Base-by-base conservation (phyloP, 495 filamentous ascomycete species). In the Hyphodiscus hymeniophilus region DNA sequence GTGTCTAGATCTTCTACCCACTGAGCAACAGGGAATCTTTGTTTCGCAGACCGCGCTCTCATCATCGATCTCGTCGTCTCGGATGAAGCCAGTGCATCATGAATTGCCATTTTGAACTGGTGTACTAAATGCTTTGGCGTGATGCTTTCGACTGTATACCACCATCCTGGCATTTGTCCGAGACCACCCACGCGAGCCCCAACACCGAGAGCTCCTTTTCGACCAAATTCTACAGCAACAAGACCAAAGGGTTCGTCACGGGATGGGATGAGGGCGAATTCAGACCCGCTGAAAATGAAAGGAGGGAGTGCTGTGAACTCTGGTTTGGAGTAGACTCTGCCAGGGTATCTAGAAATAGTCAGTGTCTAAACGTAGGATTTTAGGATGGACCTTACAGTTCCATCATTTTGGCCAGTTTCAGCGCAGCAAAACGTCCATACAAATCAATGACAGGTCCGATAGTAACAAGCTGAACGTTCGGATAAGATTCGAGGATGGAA, bases 101-200 rank as follows among this genome's bases (percentile, higher is more conserved):
- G 65, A 50, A 88, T 84, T 13, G 84, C 80, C 44, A 74, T 66
- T 51, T 76, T 81, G 64, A 88, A 87, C 60, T 89, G 85, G 31
- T 79, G 77, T 34, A 87, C 61, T 13, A 87, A 60, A 64, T 89
- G 85, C 12, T 73, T 74, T 1, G 82, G 82, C 2, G 80, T 79
- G 10, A 74, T 84, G 0, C 80, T 84, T 62, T 89, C 85, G 47
- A 66, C 73, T 50, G 72, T 87, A 56, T 73, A 82, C 80, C 80
- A 84, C 71, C 78, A 87, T 30, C 85, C 84, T n/a, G 84, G 84
- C 82, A 87, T 87, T 52, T 85, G 80, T 2, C 84, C 84, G 24
- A 89, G 69, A 63, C 82, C 82, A 69, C 74, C 74, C 23, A 79
- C 75, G 15, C 75, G 68, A 28, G 82, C 79, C 17, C 84, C 84